Base-by-base conservation (phyloP, 768 basidiomycete genomes). In the Hypsizygus marmoreus region DNA sequence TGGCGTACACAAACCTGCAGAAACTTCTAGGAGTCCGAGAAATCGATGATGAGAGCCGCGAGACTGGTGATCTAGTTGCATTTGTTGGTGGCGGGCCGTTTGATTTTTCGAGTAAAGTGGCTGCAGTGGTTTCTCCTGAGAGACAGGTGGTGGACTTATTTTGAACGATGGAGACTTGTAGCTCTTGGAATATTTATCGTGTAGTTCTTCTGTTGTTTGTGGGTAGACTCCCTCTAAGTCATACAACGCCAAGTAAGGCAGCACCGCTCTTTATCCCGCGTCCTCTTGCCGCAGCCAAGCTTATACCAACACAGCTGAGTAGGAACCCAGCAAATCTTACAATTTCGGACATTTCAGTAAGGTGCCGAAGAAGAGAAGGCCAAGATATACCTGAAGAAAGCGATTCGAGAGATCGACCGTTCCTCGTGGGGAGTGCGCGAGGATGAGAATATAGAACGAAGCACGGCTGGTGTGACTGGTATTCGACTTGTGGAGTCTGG, bases 381-480 rank as follows among this genome's bases (percentile, higher is more conserved):
- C 17, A 42, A 45, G 44, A 41, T 58, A 35, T 63, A 88, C 90
- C 91, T 80, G 65, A 92, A 92, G 72, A 93, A 93, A 23, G 91
- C 90, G 40, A 90, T 75, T 11, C 89, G 80, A 29, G 90, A 93
- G 41, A 93, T 82, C 0, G 87, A 83, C 22, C 91, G 80, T 62
- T 93, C 90, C 61, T 93, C 90, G 44, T 85, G 71, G 2, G 86
- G 80, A 0, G 87, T 85, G 11, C 90, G 80, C 16, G 90, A 92
- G 10, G 89, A 92, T 20, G 91, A 81, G 63, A 93, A 93, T 55
- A 93, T 93, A 40, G 87, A 84, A 30, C 90, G 76, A 47, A 93
- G 63, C 1, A 88, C 84, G 8, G 86, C 85, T 8, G 90, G 90
- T 0, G 90, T 91, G 14, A 92, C 87, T 44, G 90, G 89, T 40